Percentiles rank a stretch among this genome's conserved stretches.
Conservation (phyloP, 257 asterid genomes). For the Nicotiana paniculata region DNA sequence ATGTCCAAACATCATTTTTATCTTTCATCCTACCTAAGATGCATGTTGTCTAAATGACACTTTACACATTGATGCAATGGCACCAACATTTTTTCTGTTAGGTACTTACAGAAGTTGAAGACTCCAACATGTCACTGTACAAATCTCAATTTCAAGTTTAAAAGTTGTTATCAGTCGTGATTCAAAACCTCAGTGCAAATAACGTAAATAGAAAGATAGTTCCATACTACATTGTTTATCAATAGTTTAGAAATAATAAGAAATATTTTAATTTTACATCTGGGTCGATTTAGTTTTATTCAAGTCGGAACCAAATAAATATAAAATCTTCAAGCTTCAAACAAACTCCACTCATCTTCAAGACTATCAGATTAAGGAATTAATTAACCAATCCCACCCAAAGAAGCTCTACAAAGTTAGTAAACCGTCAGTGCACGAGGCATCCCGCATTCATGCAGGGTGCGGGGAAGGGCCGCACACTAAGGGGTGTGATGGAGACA, state of each 20-base stretch:
- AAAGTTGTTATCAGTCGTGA: not conserved
- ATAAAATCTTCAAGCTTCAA: not conserved
- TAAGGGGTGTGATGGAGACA: too few species aligned
- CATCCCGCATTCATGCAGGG: too few species aligned
- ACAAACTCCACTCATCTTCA: not conserved
- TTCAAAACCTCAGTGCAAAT: not conserved
- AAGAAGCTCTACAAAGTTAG: not conserved
- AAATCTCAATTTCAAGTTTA: too few species aligned
- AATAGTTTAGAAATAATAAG: not conserved
- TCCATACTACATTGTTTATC: not conserved
- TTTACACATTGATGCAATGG: too few species aligned
- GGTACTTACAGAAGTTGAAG: not conserved
- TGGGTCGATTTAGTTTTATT: not conserved
- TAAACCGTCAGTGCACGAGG: not conserved
- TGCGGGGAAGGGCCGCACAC: too few species aligned
- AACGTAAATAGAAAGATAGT: not conserved
- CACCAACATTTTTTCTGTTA: not conserved
- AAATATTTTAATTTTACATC: not conserved
- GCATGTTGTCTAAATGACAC: not conserved
- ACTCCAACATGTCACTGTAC: not conserved
- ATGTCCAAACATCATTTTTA: not conserved
- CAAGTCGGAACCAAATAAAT: not conserved
- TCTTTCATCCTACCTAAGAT: not conserved
- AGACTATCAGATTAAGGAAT: not conserved
- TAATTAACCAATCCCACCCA: not conserved